Evolutionary conservation across 2,329 filamentous ascomycete genomes (phyloP), one percentile per base, ranked within the genome.

Genomic region (Alternaria triticina): DNA sequence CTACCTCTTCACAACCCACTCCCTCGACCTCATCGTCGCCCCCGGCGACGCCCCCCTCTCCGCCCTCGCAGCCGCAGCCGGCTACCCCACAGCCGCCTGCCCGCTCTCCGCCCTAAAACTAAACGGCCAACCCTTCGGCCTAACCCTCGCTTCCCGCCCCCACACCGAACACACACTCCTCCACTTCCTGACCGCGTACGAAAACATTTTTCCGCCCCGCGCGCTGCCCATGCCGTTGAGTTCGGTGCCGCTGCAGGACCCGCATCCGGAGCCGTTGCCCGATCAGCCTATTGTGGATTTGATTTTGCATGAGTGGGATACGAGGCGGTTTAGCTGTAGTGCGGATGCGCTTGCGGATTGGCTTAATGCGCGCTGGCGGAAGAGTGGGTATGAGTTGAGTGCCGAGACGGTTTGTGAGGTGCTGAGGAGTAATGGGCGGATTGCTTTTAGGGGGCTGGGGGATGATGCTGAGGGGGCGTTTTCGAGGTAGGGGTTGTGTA

Each of bases 121-220:
- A 30, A 77, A 79, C 60, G 76, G 77, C 46, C 77, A 78, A 45
- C 77, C 77, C 11, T 80, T 80, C 55, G 77, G 77, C 51, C 55
- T 80, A 11, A 74, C 74, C 1, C 66, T 78, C 12, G 71, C 75
- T 3, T 74, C 75, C 0, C 76, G 73, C 4, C 72, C 76, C 0
- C 71, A 77, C 68, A 74, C 73, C 15, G 77, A 80, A 57, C 67
- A 73, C 57, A 62, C 67, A 3, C 70, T 79, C 13, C 70, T 79
- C 2, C 77, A 79, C 67, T 79, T 79, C 64, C 65, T 79, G 8
- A 78, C 74, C 23, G 77, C 77, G 6, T 79, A 77, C 70, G 77
- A 79, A 64, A 70, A 74, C 47, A 75, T 75, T 1, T 79, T 79
- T 56, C 77, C 75, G 1, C 72, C 73, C 0, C 75, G 76, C 47